Evolutionary conservation across 2,329 filamentous ascomycete genomes (phyloP), one percentile per base, ranked within the genome.

Genomic region (Ophiobolus disseminans): DNA sequence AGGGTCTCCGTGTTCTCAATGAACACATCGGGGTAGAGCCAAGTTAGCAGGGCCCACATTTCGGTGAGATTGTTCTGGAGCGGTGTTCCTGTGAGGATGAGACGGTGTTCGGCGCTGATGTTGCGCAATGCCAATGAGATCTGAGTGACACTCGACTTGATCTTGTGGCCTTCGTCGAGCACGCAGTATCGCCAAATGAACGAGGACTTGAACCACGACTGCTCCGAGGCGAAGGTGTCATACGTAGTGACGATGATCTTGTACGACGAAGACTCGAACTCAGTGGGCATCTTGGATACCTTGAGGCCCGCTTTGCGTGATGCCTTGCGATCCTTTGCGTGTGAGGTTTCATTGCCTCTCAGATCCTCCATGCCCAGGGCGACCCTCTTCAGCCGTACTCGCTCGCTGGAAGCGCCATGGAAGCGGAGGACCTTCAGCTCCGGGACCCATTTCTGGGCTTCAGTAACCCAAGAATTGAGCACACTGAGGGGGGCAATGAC

Each of bases 161-260:
- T 97, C 72, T 93, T 91, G 75, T 99, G 94, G 75, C 94, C 94
- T 80, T 99, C 94, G 64, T 99, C 94, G 54, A 99, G 92, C 60
- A 99, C 97, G 88, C 97, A 96, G 76, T 99, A 95, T 63, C 96
- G 88, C 94, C 94, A 99, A 74, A 97, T 95, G 74, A 99, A 84
- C 0, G 78, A 91, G 78, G 97, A 96, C 80, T 90, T 95, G 30
- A 99, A 81, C 66, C 97, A 82, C 0, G 91, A 90, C 26, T 93
- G 86, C 69, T 99, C 94, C 75, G 97, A 96, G 80, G 97, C 97
- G 75, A 99, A 95, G 73, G 96, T 97, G 71, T 99, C 94, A 76
- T 99, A 99, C 0, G 94, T 99, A 0, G 94, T 99, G 49, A 99
- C 82, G 5, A 99, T 80, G 48, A 99, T 68, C 59, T 78, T 76